These are phyloP conservation scores for Sarocladium oryzae DNA, from an alignment of 2,329 filamentous ascomycete genomes.

Conservation along the genomic window DNA sequence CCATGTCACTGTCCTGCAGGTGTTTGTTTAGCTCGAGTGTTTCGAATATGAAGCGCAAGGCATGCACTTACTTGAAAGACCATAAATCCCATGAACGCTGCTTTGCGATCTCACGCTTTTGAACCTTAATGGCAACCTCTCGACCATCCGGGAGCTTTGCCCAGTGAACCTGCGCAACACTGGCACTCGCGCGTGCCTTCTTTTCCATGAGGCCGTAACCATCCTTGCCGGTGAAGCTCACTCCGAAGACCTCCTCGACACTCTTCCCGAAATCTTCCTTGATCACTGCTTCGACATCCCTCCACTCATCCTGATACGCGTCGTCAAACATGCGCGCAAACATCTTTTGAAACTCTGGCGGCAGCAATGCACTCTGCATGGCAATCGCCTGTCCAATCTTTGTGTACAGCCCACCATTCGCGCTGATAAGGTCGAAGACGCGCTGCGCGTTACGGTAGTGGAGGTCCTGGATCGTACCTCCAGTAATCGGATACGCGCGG, in stretches of 20 bases:
- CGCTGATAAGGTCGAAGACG: constrained; percentile 71
- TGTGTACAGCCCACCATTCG: constrained; percentile 88
- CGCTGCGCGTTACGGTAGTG: constrained; percentile 80
- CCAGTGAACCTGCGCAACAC: constrained; percentile 97
- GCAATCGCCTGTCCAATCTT: constrained; percentile 98
- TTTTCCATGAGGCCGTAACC: constrained; percentile 58
- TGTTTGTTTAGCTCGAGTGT: constrained; percentile 13
- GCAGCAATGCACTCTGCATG: constrained; percentile 93
- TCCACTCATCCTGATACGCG: constrained; percentile 87
- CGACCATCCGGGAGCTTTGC: constrained; percentile 77
- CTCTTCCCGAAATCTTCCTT: constrained; percentile 81
- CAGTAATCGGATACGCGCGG: constrained; percentile 67
- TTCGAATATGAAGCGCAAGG: background rate
- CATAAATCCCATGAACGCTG: constrained; percentile 94
- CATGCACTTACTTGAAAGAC: constrained; percentile 71
- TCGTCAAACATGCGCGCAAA: constrained; percentile 97
- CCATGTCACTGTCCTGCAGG: constrained; percentile 62
- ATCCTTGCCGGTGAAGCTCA: constrained; percentile 70
- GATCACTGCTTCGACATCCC: constrained; percentile 77
- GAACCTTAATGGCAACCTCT: constrained; percentile 92
- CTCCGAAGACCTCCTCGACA: constrained; percentile 85
- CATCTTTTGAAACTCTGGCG: constrained; percentile 93
- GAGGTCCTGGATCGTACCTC: constrained; percentile 66
- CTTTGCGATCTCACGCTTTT: constrained; percentile 87
- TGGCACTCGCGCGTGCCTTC: constrained; percentile 67